These are phyloP conservation scores for Obba rivulosa DNA, from an alignment of 768 basidiomycete species.

Conservation along the genomic window DNA sequence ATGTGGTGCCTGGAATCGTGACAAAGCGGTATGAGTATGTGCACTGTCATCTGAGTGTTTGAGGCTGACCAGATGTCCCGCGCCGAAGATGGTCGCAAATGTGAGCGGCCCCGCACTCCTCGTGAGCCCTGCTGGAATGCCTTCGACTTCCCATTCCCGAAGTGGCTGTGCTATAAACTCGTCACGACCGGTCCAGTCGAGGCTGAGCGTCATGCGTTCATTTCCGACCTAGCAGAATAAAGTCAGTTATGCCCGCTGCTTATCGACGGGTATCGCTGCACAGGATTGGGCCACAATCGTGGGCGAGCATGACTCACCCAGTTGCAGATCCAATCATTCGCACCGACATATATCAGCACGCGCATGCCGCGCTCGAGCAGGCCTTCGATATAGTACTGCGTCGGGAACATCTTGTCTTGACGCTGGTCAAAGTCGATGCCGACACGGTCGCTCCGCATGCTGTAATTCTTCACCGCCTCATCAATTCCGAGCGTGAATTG, in stretches of 20 bases:
- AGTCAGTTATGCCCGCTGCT: no score
- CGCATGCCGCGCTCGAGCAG: constrained; percentile 51
- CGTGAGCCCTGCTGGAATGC: constrained; percentile 44
- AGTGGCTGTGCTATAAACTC: constrained; percentile 40
- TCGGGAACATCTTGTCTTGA: constrained; percentile 35
- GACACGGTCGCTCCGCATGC: constrained; percentile 37
- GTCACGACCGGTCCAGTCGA: constrained; percentile 54
- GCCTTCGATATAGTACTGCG: constrained; percentile 41
- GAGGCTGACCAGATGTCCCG: constrained; percentile 60
- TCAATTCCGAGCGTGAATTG: constrained; percentile 61
- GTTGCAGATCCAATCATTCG: constrained; percentile 55
- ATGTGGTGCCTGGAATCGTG: constrained; percentile 44
- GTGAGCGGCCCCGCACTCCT: constrained; percentile 50
- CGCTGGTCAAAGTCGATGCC: constrained; percentile 38
- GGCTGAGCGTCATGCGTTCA: constrained; percentile 47
- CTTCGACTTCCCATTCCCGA: constrained; percentile 50
- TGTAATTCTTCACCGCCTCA: constrained; percentile 35
- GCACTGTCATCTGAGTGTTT: no score
- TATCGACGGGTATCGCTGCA: neutral
- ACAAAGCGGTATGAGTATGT: neutral
- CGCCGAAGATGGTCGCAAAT: constrained; percentile 55
- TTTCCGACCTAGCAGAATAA: constrained; percentile 65
- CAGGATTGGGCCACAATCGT: neutral
- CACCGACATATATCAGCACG: constrained; percentile 52
- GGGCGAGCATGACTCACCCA: constrained; percentile 26